Evolutionary conservation across 257 asterid species (phyloP).

Genomic region (Solanum chilense): DNA sequence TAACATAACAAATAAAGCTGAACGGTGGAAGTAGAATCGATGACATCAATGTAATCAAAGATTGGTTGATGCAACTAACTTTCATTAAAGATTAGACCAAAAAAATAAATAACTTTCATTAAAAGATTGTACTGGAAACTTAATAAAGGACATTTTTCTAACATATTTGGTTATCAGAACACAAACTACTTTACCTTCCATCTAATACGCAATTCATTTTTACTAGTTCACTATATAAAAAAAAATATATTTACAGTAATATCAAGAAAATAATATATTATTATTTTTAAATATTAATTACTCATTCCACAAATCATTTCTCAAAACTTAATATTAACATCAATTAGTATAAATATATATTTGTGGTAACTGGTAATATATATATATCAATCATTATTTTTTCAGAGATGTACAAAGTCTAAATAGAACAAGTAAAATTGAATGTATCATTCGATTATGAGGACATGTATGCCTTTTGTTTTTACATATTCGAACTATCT

Average conservation of each 20-base stretch:
- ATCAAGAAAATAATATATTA: too few relatives aligned
- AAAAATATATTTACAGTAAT: too few relatives aligned
- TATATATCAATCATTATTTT: not conserved
- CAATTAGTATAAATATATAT: not conserved
- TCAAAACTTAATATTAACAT: not conserved
- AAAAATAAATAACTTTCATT: not conserved
- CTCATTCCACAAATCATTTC: not conserved
- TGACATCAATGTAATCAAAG: not conserved
- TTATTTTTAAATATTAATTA: too few relatives aligned
- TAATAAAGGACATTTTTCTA: not conserved
- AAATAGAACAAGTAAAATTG: not conserved
- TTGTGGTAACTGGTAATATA: not conserved
- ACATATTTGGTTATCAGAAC: not conserved
- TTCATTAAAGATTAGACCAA: not conserved
- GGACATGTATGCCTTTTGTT: too few relatives aligned
- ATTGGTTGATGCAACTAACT: not conserved
- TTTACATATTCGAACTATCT: not conserved
- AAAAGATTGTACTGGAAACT: not conserved
- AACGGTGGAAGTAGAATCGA: accelerated
- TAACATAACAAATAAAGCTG: too few relatives aligned
- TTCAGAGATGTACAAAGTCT: not conserved
- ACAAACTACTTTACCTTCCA: not conserved
- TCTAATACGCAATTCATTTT: not conserved
- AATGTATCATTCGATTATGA: too few relatives aligned
- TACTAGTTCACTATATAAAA: accelerated